Evolutionary conservation across 169 alveolate species (phyloP), one percentile per base, ranked within the genome.

Genomic region (Eimeria sp.): DNA sequence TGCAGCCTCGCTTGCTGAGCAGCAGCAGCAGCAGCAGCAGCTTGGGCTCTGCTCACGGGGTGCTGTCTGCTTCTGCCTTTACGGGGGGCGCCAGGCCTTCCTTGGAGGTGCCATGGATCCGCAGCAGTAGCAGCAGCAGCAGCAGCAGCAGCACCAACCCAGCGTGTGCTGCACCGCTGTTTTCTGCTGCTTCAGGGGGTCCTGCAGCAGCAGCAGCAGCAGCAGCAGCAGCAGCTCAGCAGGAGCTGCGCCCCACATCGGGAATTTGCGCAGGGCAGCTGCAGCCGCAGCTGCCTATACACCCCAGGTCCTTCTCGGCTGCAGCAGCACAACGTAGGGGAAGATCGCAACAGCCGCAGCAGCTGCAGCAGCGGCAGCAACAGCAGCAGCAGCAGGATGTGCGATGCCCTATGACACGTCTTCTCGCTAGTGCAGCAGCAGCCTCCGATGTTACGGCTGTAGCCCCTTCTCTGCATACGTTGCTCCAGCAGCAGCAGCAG

Each of bases 21-120:
- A 78, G 89, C 89, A 78, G 65, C 70, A 78, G 89, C 89, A 78
- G 89, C 89, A 78, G 89, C 89, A 78, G 89, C 89, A 78, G 89
- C 89, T 47, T 27, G 5, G 45, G 89, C 43, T 47, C 70, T 51
- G 89, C 89, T 5, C 89, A 51, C 45, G 63, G 89, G 34, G 63
- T 78, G 45, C 16, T 78, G 22, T 78, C 89, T 5, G 65, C 89
- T 45, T 78, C 89, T 9, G 89, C 89, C 30, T 78, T 78, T n/a
- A 49, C 65, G 65, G 89, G 89, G 70, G 65, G 89, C 40, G 67
- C 1, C 25, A 18, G 47, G 65, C 89, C 89, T 14, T 49, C 89
- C 45, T 67, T 78, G 70, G 65, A 78, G 89, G 61, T 78, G 65
- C 89, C 89, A 22, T 78, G 89, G 83, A 54, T 54, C 34, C 4